Evolutionary conservation across 139 green algal genomes (phyloP), one percentile per base, ranked within the genome.

Genomic region (Picocystis salinarum): DNA sequence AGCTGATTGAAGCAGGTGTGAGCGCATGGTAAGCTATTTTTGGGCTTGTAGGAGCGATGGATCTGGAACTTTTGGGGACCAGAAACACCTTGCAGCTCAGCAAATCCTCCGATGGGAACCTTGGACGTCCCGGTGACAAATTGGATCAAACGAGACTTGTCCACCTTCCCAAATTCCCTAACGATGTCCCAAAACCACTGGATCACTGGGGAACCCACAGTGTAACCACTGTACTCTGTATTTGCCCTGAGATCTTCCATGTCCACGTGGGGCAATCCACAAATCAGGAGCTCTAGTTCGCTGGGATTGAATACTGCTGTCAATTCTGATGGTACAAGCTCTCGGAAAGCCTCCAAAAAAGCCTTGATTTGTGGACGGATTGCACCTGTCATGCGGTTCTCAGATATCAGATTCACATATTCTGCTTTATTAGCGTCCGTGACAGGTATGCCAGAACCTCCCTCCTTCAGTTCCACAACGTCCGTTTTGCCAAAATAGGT

Each of bases 1-100:
- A 96, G 66, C 69, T 92, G 78, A 64, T 93, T 93, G 72, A 93
- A 93, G 56, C 75, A 92, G 6, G 85, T 95, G 64, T 96, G 85
- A 9, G 83, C 76, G 11, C 52, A 70, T 19, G 82, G 82, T 52
- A 95, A 67, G 6, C 79, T 69, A 23, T 74, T 54, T 22, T 42
- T 31, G 22, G 39, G 34, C 5, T 50, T 56, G 29, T 71, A 70
- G 19, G 56, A 33, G 56, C 65, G 71, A 60, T 91, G 78, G 23
- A 91, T 80, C 53, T 84, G 75, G 70, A 97, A 97, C 33, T 74
- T 75, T 64, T 97, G 87, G 6, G 81, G 80, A 6, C 87, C 87
- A 15, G 64, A 70, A 40, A 96, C 83, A 49, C 82, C 87, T 50
- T 75, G 68, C 62, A 98, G 71, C 24, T 69, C 61, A 45, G 69